phyloP scores from a whole-genome alignment of 768 basidiomycete genomes.

The Pleurotus pulmonarius region DNA sequence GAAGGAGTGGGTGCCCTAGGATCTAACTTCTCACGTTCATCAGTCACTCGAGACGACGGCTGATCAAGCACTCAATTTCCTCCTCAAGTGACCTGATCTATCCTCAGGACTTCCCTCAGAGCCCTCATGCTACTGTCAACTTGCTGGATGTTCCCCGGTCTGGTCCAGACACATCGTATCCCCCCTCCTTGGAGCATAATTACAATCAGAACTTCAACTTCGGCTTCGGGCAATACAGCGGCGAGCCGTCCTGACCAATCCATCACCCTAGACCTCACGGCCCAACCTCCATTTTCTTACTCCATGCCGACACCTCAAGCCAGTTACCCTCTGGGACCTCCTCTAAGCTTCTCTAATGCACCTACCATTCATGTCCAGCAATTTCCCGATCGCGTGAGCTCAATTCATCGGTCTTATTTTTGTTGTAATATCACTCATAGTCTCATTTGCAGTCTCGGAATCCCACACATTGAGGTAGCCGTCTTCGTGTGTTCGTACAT shows the following conservation, averaged over 20 bases:
- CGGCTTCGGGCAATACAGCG: neutral
- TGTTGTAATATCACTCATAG: too few relatives aligned
- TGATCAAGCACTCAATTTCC: neutral
- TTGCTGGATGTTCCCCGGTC: neutral
- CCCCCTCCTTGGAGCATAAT: neutral
- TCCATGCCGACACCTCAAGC: conserved; percentile 2
- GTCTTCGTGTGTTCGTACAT: too few relatives aligned
- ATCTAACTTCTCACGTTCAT: conserved; percentile 1
- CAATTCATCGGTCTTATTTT: too few relatives aligned
- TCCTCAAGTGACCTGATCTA: neutral
- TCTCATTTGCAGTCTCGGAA: too few relatives aligned
- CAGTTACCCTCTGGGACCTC: neutral
- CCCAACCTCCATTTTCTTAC: conserved; percentile 5
- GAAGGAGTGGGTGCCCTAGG: conserved; percentile 35
- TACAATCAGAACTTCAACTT: neutral
- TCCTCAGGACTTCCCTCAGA: neutral
- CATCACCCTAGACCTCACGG: neutral
- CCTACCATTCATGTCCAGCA: neutral
- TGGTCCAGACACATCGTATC: neutral
- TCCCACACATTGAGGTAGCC: too few relatives aligned
- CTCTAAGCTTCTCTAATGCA: neutral
- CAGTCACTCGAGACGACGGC: neutral
- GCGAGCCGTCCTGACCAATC: neutral
- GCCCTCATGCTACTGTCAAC: neutral
- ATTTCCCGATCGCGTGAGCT: too few relatives aligned